Conservation (phyloP, 169 alveolate species). For the Cryptosporidium baileyi region DNA sequence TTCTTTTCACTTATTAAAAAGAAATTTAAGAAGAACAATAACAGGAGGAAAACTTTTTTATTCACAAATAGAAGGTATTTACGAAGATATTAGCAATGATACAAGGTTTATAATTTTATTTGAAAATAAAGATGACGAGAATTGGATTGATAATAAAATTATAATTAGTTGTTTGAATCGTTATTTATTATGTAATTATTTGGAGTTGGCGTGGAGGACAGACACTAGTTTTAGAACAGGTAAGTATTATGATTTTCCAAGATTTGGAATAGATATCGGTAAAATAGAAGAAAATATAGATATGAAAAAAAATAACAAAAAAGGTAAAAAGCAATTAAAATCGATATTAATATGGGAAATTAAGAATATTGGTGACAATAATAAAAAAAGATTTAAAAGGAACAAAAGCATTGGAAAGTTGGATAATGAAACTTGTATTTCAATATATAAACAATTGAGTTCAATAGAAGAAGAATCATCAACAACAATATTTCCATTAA, state of each 20-base stretch:
- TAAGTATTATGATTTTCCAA: slow-evolving; percentile 44
- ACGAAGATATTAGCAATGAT: slow-evolving; percentile 45
- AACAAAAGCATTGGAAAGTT: slow-evolving; percentile 10
- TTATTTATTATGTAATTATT: slow-evolving; percentile 1
- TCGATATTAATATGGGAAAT: slow-evolving; percentile 29
- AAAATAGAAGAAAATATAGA: background rate
- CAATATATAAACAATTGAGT: slow-evolving; percentile 18
- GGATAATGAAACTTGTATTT: background rate
- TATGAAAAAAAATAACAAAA: background rate
- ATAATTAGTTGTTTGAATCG: slow-evolving; percentile 36
- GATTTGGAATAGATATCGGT: slow-evolving; percentile 26
- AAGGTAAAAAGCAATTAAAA: background rate
- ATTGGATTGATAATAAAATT: slow-evolving; percentile 45
- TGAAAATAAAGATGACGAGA: background rate
- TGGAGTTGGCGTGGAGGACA: slow-evolving; percentile 65
- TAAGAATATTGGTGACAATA: background rate
- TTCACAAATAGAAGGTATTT: slow-evolving; percentile 37
- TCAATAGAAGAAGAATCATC: background rate
- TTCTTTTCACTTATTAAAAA: slow-evolving; percentile 13
- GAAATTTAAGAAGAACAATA: slow-evolving; percentile 24
- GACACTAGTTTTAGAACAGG: slow-evolving; percentile 53
- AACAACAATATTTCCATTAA: slow-evolving; percentile 24
- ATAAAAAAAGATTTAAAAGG: background rate
- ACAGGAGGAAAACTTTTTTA: slow-evolving; percentile 36
- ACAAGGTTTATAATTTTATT: slow-evolving; percentile 40